Evolutionary conservation across 805 yeast genomes (phyloP).

Genomic region (Grigorovia yakushimaensis): DNA sequence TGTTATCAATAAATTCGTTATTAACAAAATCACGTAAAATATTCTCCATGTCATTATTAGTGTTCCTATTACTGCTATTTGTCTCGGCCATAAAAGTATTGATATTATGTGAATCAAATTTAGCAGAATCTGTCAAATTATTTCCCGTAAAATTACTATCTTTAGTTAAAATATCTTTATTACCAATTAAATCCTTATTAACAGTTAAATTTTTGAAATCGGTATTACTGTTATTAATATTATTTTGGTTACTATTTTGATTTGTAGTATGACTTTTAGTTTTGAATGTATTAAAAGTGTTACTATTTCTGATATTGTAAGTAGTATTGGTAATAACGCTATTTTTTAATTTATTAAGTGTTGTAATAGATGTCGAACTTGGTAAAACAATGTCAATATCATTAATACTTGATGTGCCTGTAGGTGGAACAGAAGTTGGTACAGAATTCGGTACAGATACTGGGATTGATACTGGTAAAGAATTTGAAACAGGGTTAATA

Average conservation of each 20-base stretch:
- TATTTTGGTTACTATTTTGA: no score
- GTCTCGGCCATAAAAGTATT: no score
- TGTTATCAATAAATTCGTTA: neutral
- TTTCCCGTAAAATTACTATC: neutral
- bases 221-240: neutral
- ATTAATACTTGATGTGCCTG: neutral
- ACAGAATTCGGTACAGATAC: neutral
- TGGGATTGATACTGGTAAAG: neutral
- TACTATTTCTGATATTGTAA: no score
- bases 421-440: neutral
- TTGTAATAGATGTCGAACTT: neutral
- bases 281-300: no score
- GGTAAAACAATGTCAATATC: neutral
- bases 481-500: neutral
- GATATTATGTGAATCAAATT: neutral
- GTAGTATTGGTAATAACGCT: no score
- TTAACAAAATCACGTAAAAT: neutral
- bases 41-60: neutral
- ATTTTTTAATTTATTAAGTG: neutral
- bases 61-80: no score
- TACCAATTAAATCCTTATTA: neutral
- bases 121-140: neutral
- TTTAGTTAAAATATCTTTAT: neutral
- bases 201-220: no score
- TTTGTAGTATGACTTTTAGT: no score